phyloP scores from a whole-genome alignment of 2,329 filamentous ascomycete species.

The Alternaria rosae region DNA sequence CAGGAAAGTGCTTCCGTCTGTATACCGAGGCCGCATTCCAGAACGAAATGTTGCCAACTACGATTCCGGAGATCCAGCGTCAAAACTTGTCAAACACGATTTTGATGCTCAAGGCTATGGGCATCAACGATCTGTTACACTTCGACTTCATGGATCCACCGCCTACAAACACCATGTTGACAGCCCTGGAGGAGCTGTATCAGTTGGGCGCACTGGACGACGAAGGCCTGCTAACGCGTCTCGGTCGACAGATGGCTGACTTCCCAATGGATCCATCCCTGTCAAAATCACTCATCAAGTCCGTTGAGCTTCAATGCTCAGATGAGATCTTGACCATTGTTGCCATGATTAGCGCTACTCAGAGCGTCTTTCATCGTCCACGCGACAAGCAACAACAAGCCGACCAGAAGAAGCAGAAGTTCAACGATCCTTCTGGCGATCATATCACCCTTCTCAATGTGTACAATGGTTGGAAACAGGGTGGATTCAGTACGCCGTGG shows the following conservation, averaged over 20 bases:
- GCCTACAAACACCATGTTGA: conserved; percentile 96
- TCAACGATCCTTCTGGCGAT: conserved; percentile 93
- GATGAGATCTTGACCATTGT: conserved; percentile 96
- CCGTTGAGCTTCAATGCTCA: conserved; percentile 85
- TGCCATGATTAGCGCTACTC: conserved; percentile 70
- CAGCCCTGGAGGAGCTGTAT: conserved; percentile 93
- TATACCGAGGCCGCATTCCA: conserved; percentile 97
- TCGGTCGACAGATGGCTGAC: conserved; percentile 96
- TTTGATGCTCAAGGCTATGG: conserved; percentile 98
- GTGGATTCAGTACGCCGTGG: conserved; percentile 84
- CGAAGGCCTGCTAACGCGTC: conserved; percentile 88
- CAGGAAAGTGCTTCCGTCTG: conserved; percentile 86
- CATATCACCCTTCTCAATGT: conserved; percentile 95
- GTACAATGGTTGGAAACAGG: conserved; percentile 95
- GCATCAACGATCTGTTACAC: conserved; percentile 94
- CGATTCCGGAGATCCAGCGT: conserved; percentile 94
- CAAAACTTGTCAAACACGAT: conserved; percentile 94
- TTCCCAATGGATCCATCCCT: conserved; percentile 97
- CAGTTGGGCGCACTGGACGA: conserved; percentile 91
- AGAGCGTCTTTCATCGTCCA: conserved; percentile 89
- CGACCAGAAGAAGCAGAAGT: conserved; percentile 97
- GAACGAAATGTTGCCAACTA: conserved; percentile 95
- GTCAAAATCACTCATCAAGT: conserved; percentile 87
- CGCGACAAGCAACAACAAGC: conserved; percentile 97
- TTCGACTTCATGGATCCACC: conserved; percentile 99